Percentiles rank a stretch among this genome's conserved stretches.
phyloP scores from a whole-genome alignment of 2,329 filamentous ascomycete genomes.

The Ophiognomonia clavigignenti-juglandacearum region DNA sequence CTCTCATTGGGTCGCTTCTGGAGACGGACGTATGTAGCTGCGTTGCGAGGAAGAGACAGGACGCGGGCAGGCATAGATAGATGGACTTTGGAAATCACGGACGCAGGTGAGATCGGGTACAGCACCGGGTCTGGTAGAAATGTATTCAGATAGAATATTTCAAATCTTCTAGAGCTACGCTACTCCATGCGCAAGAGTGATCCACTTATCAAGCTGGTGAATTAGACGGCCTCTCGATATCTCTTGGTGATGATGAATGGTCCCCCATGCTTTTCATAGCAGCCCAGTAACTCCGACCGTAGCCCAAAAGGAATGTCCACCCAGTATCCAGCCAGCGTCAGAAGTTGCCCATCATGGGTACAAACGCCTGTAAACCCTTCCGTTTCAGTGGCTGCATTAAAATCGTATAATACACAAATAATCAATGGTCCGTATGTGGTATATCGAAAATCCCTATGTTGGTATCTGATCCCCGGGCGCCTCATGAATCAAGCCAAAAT shows the following conservation, averaged over 20 bases:
- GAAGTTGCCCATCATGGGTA: neutral
- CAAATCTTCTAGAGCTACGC: too few relatives aligned
- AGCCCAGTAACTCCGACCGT: neutral
- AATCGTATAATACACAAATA: conserved; percentile 10
- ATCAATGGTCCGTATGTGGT: conserved; percentile 6
- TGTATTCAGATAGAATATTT: too few relatives aligned
- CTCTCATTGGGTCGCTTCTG: too few relatives aligned
- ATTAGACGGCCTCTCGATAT: neutral
- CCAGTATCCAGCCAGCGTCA: too few relatives aligned
- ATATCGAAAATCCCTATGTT: conserved; percentile 11
- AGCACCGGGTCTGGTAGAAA: too few relatives aligned
- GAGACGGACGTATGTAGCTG: too few relatives aligned
- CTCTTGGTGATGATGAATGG: neutral
- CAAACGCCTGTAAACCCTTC: neutral
- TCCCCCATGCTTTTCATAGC: neutral
- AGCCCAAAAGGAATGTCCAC: neutral
- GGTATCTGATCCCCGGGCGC: neutral
- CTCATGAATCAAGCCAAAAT: neutral
- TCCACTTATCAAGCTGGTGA: neutral
- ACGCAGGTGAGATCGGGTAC: too few relatives aligned
- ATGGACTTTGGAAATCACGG: too few relatives aligned
- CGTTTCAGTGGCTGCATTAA: conserved; percentile 2
- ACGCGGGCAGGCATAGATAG: too few relatives aligned
- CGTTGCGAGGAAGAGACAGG: too few relatives aligned
- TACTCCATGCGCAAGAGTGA: too few relatives aligned